A percentile compares a stretch with the other conserved stretches of the same genome.
Conservation (phyloP, 2,329 filamentous ascomycete species). For the Neophaeococcomyces aloes region DNA sequence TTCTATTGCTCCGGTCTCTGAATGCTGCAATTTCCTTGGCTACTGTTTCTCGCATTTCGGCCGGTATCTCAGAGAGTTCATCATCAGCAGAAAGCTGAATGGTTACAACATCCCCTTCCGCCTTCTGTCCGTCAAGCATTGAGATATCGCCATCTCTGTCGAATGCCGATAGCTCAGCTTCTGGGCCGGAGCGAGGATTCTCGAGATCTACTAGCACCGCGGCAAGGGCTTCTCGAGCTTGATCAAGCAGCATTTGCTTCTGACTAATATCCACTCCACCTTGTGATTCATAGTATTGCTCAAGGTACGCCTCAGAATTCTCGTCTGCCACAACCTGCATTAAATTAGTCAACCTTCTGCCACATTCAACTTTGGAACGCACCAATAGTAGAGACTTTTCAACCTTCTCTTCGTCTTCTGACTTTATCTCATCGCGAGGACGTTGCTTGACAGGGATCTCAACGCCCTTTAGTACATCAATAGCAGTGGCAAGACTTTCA, state of each 20-base stretch:
- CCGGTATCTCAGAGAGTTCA: conserved; percentile 87
- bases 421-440: conserved; percentile 31
- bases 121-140: conserved; percentile 50
- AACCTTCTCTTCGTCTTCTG: conserved; percentile 25
- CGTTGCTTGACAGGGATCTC: conserved; percentile 73
- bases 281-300: conserved; percentile 61
- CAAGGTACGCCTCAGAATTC: conserved; percentile 71
- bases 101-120: conserved; percentile 62
- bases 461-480: conserved; percentile 73
- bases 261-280: conserved; percentile 52
- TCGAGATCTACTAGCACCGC: conserved; percentile 61
- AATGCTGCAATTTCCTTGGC: conserved; percentile 91
- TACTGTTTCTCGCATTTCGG: conserved; percentile 91
- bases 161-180: conserved; percentile 34
- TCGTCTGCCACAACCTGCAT: conserved; percentile 61
- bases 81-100: conserved; percentile 83
- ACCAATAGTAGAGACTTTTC: conserved; percentile 59
- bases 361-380: conserved; percentile 9
- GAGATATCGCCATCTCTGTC: conserved; percentile 57
- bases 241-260: conserved; percentile 57
- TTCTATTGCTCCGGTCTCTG: conserved; percentile 75
- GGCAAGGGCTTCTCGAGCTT: conserved; percentile 57
- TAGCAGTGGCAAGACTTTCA: conserved; percentile 73
- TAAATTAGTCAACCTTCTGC: conserved; percentile 19
- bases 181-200: conserved; percentile 48